Conservation (phyloP, 2,329 filamentous ascomycete species). For the Dendryphion nanum region DNA sequence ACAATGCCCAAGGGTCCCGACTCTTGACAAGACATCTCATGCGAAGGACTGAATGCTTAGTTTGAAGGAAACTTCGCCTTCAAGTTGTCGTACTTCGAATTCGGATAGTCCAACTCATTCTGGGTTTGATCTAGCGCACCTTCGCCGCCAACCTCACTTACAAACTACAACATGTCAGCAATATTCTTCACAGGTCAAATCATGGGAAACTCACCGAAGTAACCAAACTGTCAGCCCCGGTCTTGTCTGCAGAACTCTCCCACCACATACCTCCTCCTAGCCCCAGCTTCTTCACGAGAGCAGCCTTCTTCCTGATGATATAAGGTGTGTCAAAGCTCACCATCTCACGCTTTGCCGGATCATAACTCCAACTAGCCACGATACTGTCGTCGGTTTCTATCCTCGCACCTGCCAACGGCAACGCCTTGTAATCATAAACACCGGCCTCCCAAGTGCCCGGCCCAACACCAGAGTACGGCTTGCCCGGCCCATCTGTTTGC, state of each 20-base stretch:
- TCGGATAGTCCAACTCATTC: conserved; percentile 64
- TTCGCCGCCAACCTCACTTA: conserved; percentile 58
- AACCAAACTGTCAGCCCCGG: conserved; percentile 29
- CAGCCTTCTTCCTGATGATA: conserved; percentile 27
- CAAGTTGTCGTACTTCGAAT: conserved; percentile 70
- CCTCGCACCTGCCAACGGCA: conserved; percentile 25
- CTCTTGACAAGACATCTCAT: no score
- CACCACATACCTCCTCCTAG: conserved; percentile 42
- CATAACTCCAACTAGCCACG: conserved; percentile 33
- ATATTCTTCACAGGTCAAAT: not conserved
- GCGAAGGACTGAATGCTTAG: no score
- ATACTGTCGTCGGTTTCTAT: conserved; percentile 21
- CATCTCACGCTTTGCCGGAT: conserved; percentile 21
- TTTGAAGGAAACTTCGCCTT: conserved; percentile 49
- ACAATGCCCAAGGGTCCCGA: no score
- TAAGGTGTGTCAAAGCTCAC: conserved; percentile 35
- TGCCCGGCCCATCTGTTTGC: conserved; percentile 35
- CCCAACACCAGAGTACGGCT: conserved; percentile 28
- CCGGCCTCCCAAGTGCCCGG: conserved; percentile 35
- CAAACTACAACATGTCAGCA: conserved; percentile 28
- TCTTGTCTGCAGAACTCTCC: conserved; percentile 36
- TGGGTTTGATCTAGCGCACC: conserved; percentile 49
- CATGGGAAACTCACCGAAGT: conserved; percentile 32
- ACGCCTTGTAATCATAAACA: conserved; percentile 38
- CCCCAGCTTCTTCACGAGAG: conserved; percentile 21